Percentiles rank a stretch among this genome's conserved stretches.
These are phyloP conservation scores for Trichosporon sp. DNA, from an alignment of 1,284 basidiomycete genomes.

Conservation along the genomic window DNA sequence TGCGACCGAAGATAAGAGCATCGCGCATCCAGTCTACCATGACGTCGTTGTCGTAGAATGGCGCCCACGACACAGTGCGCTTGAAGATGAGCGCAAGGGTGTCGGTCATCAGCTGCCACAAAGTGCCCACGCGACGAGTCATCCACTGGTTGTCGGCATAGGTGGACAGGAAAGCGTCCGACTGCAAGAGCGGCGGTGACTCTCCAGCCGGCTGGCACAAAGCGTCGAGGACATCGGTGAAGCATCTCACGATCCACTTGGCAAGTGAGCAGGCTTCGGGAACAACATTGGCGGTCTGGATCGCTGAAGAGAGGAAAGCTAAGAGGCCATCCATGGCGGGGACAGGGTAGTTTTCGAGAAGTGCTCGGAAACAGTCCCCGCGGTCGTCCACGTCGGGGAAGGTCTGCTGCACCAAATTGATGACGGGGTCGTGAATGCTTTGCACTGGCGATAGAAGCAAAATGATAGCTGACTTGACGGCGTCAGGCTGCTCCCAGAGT, in stretches of 20 bases:
- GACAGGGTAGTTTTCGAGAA: constrained; percentile 62
- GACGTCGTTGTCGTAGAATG: constrained; percentile 66
- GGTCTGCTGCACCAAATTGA: constrained; percentile 68
- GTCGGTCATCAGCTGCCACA: constrained; percentile 78
- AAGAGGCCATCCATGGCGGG: constrained; percentile 64
- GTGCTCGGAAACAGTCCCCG: constrained; percentile 71
- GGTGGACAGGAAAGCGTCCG: constrained; percentile 49
- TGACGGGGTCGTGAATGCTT: constrained; percentile 64
- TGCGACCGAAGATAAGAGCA: constrained; percentile 81
- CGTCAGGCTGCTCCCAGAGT: constrained; percentile 52
- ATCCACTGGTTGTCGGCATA: constrained; percentile 32
- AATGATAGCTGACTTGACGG: constrained; percentile 56
- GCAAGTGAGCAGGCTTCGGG: constrained; percentile 81
- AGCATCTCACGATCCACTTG: constrained; percentile 78
- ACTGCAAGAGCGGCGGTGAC: constrained; percentile 35
- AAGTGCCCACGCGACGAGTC: constrained; percentile 57
- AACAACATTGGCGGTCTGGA: constrained; percentile 57
- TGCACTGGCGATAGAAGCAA: constrained; percentile 76
- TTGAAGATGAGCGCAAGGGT: constrained; percentile 77
- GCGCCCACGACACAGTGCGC: constrained; percentile 73
- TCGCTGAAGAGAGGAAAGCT: constrained; percentile 62
- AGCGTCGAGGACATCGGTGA: constrained; percentile 83
- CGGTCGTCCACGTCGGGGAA: constrained; percentile 83
- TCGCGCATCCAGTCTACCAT: constrained; percentile 98
- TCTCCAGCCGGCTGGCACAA: constrained; percentile 63